Evolutionary conservation across 495 filamentous ascomycete species (phyloP), one percentile per base, ranked within the genome.

Genomic region (Hypoxylon crocopeplum): DNA sequence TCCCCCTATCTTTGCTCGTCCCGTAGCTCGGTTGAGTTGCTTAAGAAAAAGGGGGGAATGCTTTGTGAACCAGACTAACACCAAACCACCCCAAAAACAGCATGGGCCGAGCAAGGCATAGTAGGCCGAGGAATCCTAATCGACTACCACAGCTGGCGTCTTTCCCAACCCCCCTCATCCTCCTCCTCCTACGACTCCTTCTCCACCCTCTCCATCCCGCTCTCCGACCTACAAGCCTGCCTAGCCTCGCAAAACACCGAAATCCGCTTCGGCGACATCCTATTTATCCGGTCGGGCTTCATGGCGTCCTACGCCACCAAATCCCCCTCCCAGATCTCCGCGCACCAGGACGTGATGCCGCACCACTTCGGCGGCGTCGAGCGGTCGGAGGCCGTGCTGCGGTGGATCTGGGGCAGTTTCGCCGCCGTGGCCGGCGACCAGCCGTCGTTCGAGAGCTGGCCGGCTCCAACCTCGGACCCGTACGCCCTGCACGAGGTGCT

Each of bases 91-190:
- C 72, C 72, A 69, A 62, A 13, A 30, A 69, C 24, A 74, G 77
- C 67, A 34, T 82, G 65, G 80, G 68, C 65, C n/a, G 72, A 67
- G 64, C 74, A 70, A 49, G 83, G 83, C 53, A 84, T 86, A 38
- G 81, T 81, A 1, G 83, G 84, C 29, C 77, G 84, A 7, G 83
- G 81, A 6, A 66, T 86, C 33, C 71, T 86, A n/a, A 59, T 86
- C 17, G 84, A 86, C 64, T 84, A 81, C 69, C 71, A 82, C 41
- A 74, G 58, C 54, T 89, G 77, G 79, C 69, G 73, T n/a, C 39
- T 59, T 1, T 34, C 59, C 7, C 66, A 72, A 12, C 36, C 60
- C 24, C n/a, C 42, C 13, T 8, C 13, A 22, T 17, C 20, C 39
- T 54, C 55, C 1, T 51, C 42, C 44, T 70, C 53, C n/a, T 78